Evolutionary conservation across 2,329 filamentous ascomycete species (phyloP).

Genomic region (Arachnomyces sp.): DNA sequence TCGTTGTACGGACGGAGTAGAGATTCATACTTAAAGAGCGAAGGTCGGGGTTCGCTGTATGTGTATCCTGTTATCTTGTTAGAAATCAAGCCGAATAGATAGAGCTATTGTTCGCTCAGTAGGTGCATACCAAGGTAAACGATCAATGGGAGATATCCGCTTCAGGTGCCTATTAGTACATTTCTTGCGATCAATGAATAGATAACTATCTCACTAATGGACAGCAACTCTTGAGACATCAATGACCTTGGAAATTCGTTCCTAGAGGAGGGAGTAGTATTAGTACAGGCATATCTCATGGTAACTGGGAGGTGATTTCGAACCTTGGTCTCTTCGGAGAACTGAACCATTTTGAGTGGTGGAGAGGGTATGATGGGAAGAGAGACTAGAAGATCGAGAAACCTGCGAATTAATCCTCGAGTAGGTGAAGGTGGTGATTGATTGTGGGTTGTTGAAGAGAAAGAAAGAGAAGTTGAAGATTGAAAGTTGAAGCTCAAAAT

Average conservation of each 20-base stretch:
- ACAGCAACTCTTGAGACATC: constrained; percentile 88
- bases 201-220: constrained; percentile 65
- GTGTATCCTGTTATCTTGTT: constrained; percentile 62
- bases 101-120: background rate
- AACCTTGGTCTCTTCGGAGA: constrained; percentile 98
- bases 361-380: background rate
- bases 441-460: constrained; percentile 5
- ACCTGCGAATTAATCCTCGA: background rate
- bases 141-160: constrained; percentile 92
- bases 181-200: too few relatives aligned
- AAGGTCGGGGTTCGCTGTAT: constrained; percentile 82
- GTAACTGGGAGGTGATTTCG: constrained; percentile 2
- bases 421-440: background rate
- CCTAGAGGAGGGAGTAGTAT: constrained; percentile 45
- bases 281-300: background rate
- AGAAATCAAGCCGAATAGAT: constrained; percentile 8
- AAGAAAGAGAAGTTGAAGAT: constrained; percentile 8
- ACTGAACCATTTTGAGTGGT: constrained; percentile 44
- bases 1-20: constrained; percentile 17
- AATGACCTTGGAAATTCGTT: constrained; percentile 95
- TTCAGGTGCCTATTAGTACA: constrained; percentile 27
- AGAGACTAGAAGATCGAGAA: background rate
- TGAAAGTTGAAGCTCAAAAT: constrained; percentile 19
- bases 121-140: constrained; percentile 74
- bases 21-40: constrained; percentile 56